Evolutionary conservation across 495 filamentous ascomycete species (phyloP).

Genomic region (Penicillium macrosclerotiorum): DNA sequence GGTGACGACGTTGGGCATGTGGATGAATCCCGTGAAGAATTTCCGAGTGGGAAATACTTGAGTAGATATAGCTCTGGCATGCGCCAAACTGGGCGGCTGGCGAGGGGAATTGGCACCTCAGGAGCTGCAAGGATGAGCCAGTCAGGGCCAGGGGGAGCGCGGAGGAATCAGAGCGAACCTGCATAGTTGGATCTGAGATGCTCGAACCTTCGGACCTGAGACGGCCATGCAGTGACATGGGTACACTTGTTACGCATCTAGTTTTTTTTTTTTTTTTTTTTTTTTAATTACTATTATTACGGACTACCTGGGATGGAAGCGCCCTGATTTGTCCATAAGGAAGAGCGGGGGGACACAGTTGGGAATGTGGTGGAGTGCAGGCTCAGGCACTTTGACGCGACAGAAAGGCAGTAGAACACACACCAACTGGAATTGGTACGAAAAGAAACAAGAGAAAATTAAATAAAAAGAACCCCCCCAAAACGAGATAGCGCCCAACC

Average conservation of each 20-base stretch:
- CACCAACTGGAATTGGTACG: too few relatives aligned
- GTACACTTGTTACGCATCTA: too few relatives aligned
- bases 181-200: conserved; percentile 34
- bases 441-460: neutral
- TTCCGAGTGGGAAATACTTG: conserved; percentile 16
- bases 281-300: too few relatives aligned
- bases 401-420: too few relatives aligned
- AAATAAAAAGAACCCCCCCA: too few relatives aligned
- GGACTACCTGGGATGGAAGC: neutral
- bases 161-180: conserved; percentile 14
- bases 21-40: conserved; percentile 42
- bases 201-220: conserved; percentile 20
- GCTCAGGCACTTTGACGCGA: too few relatives aligned
- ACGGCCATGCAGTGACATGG: conserved; percentile 1
- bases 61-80: conserved; percentile 36
- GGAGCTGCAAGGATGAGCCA: conserved; percentile 21
- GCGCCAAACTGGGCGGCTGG: conserved; percentile 22
- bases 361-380: conserved; percentile 13
- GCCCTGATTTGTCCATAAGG: neutral
- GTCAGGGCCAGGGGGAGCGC: conserved; percentile 11
- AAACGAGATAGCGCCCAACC: too few relatives aligned
- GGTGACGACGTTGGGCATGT: conserved; percentile 35
- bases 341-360: too few relatives aligned
- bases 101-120: neutral
- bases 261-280: too few relatives aligned